A percentile compares a stretch with the other conserved stretches of the same genome.
Conservation (phyloP, 2,329 filamentous ascomycete species). For the Fusarium torulosum region DNA sequence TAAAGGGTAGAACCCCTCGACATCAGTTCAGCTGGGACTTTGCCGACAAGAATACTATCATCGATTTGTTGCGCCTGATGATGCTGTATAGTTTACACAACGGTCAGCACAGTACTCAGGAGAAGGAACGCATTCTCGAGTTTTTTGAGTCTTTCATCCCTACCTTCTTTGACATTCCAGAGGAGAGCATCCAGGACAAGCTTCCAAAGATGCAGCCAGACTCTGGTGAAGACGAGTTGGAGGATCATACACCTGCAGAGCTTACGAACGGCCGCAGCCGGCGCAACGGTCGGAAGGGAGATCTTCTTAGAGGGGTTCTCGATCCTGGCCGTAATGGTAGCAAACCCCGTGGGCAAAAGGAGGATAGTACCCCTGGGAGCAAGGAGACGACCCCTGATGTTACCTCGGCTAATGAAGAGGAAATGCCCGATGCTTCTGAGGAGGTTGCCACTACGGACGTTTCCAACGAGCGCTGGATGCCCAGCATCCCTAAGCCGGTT, state of each 20-base stretch:
- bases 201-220: conserved; percentile 77
- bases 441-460: conserved; percentile 71
- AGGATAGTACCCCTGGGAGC: conserved; percentile 83
- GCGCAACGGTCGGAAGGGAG: conserved; percentile 81
- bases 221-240: conserved; percentile 81
- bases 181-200: conserved; percentile 75
- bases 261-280: conserved; percentile 75
- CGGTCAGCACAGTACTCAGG: conserved; percentile 76
- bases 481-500: conserved; percentile 67
- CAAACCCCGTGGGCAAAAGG: conserved; percentile 78
- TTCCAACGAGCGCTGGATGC: conserved; percentile 74
- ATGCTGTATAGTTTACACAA: conserved; percentile 75
- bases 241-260: conserved; percentile 78
- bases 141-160: conserved; percentile 84
- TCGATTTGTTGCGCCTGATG: conserved; percentile 72
- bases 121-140: conserved; percentile 79
- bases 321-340: conserved; percentile 81
- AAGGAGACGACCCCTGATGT: conserved; percentile 91
- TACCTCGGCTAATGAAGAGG: conserved; percentile 81
- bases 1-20: conserved; percentile 70
- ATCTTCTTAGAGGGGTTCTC: conserved; percentile 86
- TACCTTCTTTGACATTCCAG: conserved; percentile 80
- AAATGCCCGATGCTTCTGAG: conserved; percentile 72
- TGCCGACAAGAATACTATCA: conserved; percentile 75
- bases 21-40: conserved; percentile 84